Base-by-base conservation (phyloP, 2,329 filamentous ascomycete genomes). In the Aureobasidium sp. region DNA sequence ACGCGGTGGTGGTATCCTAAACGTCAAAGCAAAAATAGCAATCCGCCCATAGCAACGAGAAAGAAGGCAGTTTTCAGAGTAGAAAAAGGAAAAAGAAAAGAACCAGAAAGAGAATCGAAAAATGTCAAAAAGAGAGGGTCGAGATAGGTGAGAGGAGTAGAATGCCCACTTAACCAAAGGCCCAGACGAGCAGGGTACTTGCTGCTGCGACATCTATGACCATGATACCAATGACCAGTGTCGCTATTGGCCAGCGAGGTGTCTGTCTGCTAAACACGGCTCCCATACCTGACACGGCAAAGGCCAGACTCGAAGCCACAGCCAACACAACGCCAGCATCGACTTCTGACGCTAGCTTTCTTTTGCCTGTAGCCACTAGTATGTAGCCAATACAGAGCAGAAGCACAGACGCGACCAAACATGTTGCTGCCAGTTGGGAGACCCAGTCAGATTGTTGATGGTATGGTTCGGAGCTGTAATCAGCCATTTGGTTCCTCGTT, bases 311-410 rank as follows among this genome's bases (percentile, higher is more conserved):
- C 33, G 83, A 78, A 35, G 89, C 79, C 17, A 88, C 85, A 11
- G 88, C 89, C 44, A 90, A 78, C 1, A 89, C 79, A 1, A 89
- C 87, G 9, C 86, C 89, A 0, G 83, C 83, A 68, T 92, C 88
- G 3, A 93, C 89, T 71, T 90, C 85, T n/a, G 85, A 79, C 5
- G 82, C 79, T 66, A 87, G 79, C 71, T 83, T 87, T 70, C 85
- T 86, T 50, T 83, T 80, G 9, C 88, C 89, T 0, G 89, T 89
- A 15, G 78, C 75, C 35, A 89, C 83, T 40, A 94, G 81, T 11
- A 88, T 78, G 40, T 79, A 79, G 0, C 88, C 83, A 35, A 93
- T 80, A 52, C 81, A 72, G 39, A 91, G 80, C 9, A 93, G 79
- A 7, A 86, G 72, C 39, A 86, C 80, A 0, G 88, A 82, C 0